Evolutionary conservation across 2,329 filamentous ascomycete species (phyloP), one percentile per base, ranked within the genome.

Genomic region (Acrodontium crateriforme): DNA sequence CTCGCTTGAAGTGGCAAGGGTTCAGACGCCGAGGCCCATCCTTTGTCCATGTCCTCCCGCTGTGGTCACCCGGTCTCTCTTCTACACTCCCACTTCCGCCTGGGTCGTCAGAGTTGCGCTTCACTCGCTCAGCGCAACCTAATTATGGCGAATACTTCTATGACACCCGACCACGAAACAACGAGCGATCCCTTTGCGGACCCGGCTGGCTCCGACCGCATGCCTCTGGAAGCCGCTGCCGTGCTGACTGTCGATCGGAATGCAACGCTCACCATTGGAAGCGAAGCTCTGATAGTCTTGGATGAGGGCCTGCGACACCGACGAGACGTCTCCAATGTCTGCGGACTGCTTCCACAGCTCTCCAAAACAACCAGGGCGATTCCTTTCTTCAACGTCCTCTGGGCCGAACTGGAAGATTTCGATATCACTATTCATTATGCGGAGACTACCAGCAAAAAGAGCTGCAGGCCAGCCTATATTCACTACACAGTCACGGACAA

Each of bases 321-420:
- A 14, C 34, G 59, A 45, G 51, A 59, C 36, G 49, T 55, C 34
- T 58, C 55, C 23, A 59, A 60, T 41, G 74, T 69, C 50, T 77
- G 71, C 49, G 67, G 69, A 22, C 43, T 73, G 25, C 53, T 63
- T 39, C 59, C 62, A 14, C 37, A 37, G 14, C 29, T 47, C 12
- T 50, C 58, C 16, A 65, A 67, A 34, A 56, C 59, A 17, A 69
- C 63, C 16, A 60, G 61, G 37, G 61, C 67, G 5, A 77, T 94
- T 16, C 74, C 80, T 2, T 76, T 83, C 36, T 85, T 81, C 59
- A 79, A 92, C 50, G 60, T 94, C 36, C 72, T 94, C 26, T 91
- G 82, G 76, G 81, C 78, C 20, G 74, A 81, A 39, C 50, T 78
- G 16, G 60, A 63, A 26, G 62, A 67, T 24, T 61, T 57, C 29